Evolutionary conservation across 257 asterid genomes (phyloP), one percentile per base, ranked within the genome.

Genomic region (Thymus quinquecostatus): DNA sequence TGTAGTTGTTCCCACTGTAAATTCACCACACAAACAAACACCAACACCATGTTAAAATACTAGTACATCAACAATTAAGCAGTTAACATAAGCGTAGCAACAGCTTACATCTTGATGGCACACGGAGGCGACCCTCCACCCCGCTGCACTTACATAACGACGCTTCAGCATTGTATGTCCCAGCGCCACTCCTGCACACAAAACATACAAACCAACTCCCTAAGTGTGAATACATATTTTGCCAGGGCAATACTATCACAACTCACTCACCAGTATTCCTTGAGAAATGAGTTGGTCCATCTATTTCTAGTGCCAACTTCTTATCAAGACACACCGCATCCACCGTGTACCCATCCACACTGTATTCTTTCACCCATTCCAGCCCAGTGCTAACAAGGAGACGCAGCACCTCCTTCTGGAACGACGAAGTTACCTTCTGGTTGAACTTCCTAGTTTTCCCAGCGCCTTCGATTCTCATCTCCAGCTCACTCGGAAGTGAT

Each of bases 251-350:
- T 11, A 28, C 38, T 28, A 55, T 29, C 36, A 28, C 41, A 56
- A 12, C 1, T 33, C 50, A 68, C 84, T 28, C 82, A 94, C 99
- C 93, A 38, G 86, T 76, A 80, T 94, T 91, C 86, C 99, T 88
- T 56, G 98, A 91, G 81, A 94, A 94, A 87, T 94, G 99, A 75
- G 95, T 88, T 10, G 97, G 97, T 21, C 99, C 99, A 40, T 95
- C 99, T 12, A 95, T 89, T 84, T 91, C 99, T 71, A 95, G 87
- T 68, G 88, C 97, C 77, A 94, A 82, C 80, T 85, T 89, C 71
- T 54, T 81, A 72, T 91, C 96, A 72, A 89, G 81, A 77, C 90
- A 72, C 10, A 79, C 98, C 38, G 92, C 95, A 56, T 95, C 99
- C 93, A 95, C 77, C 34, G 97, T 86, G 86, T 92, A 95, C 6